Base-by-base conservation (phyloP, 2,329 filamentous ascomycete genomes). In the Colletotrichum gloeosporioides region DNA sequence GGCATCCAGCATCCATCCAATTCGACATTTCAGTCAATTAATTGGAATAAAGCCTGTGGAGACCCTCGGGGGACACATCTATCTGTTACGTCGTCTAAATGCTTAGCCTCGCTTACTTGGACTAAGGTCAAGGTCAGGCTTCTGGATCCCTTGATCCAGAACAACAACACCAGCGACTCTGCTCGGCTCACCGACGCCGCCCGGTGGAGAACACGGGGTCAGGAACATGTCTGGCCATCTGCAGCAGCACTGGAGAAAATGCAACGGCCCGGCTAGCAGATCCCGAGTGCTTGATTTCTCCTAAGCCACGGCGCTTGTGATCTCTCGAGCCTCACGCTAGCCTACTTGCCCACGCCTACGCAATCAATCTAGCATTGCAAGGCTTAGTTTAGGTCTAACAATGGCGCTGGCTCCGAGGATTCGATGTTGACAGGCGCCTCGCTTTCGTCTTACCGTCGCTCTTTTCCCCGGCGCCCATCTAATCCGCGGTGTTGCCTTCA, bases 41-140 rank as follows among this genome's bases (percentile, higher is more conserved):
- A 32, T 44, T 69, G 44, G 22, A 67, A 64, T 39, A 69, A 61
- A 57, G n/a, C 49, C 34, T 16, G 34, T 65, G 73, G 73, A 59
- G 59, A 59, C 10, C 29, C 6, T 22, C 64, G 57, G 69, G 70
- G 73, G 55, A 32, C 55, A 9, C 66, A 36, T 73, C 18, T 61
- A 65, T 27, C n/a, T 73, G 73, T 44, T 63, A 76, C 73, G 15
- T 76, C 70, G 73, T 34, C 73, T 73, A 73, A 76, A 73, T 76
- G 73, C 73, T 73, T 76, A 73, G 73, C 73, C 64, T 69, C 22
- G 57, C 44, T 53, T 49, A 73, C 73, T 69, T 55, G 44, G 27
- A 18, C 69, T 31, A 69, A 22, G 57, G 49, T 25, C 39, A 69
- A 22, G 57, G 49, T 25, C 22, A 72, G 31, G 44, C 29, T 61